Base-by-base conservation (phyloP, 139 green algal genomes). In the Chlorella sp. region DNA sequence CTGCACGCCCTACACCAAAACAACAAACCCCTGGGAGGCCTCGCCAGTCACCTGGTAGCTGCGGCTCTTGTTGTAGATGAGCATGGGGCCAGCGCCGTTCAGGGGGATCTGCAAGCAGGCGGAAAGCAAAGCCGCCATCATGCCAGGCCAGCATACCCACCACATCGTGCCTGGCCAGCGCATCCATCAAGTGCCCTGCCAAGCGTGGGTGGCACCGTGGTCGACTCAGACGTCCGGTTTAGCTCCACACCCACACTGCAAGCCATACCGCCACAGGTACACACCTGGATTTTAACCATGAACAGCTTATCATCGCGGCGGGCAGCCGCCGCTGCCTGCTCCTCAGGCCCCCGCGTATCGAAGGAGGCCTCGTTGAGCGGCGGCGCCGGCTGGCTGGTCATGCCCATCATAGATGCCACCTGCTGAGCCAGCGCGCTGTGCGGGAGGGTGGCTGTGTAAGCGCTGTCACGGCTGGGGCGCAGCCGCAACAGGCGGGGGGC, bases 241-340 rank as follows among this genome's bases (percentile, higher is more conserved):
- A n/a, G 64, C 17, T 39, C 7, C 7, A n/a, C 15, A 36, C 3
- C 4, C n/a, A 30, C n/a, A 13, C 64, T 71, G n/a, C 17, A 4
- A 12, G 41, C 26, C 65, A 11, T 16, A 23, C 5, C 65, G 30
- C 32, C n/a, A 1, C 12, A 34, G 4, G n/a, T n/a, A n/a, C 72
- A 4, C 72, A 83, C 78, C 64, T 83, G 78, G 36, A 83, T n/a
- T 28, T 83, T 83, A 0, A 83, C 51, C 25, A 74, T 64, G 44
- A 83, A 71, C 12, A 32, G 72, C 26, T 74, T 74, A 26, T 73
- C 12, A 38, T 38, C n/a, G 63, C 12, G 28, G 38, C 39, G 39
- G 9, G 11, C 16, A 15, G 78, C 78, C 28, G 44, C 64, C 38
- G 78, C 63, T 26, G 34, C 78, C 78, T 71, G 39, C 78, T 73